Percentiles rank a stretch among this genome's conserved stretches.
Conservation (phyloP, 164 flowering plant species). For the Liquidambar formosana region DNA sequence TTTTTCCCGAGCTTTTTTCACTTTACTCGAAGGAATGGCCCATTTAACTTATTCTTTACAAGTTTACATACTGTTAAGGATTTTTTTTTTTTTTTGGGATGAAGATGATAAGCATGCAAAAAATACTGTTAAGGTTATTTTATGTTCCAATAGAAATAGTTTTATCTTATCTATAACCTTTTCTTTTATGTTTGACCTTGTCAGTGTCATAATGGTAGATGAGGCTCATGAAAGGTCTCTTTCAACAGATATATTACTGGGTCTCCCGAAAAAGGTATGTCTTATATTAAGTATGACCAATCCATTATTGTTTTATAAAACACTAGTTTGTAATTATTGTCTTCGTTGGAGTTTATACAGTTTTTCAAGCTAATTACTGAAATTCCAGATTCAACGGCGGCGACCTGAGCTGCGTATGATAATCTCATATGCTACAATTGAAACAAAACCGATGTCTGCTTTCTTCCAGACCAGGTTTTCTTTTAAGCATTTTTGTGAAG, state of each 20-base stretch:
- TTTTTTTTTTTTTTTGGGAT: too few species aligned
- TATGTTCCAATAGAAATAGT: not conserved
- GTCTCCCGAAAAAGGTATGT: slow-evolving; percentile 89
- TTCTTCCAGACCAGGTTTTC: slow-evolving; percentile 75
- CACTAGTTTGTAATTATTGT: not conserved
- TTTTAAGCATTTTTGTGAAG: slow-evolving; percentile 8
- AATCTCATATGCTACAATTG: slow-evolving; percentile 96
- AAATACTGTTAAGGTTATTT: not conserved
- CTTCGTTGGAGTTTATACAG: not conserved
- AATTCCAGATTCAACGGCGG: slow-evolving; percentile 78
- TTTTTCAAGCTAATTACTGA: slow-evolving; percentile 8
- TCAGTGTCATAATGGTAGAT: slow-evolving; percentile 97
- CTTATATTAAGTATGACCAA: not conserved
- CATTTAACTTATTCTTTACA: not conserved
- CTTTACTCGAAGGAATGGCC: not conserved
- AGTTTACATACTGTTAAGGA: too few species aligned
- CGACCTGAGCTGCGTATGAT: slow-evolving; percentile 85
- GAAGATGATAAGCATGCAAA: too few species aligned
- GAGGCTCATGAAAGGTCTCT: slow-evolving; percentile 98
- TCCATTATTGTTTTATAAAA: not conserved
- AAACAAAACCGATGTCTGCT: slow-evolving; percentile 77
- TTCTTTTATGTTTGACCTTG: slow-evolving; percentile 1
- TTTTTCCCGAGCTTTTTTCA: not conserved
- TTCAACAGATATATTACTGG: slow-evolving; percentile 86
- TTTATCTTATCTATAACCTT: not conserved